These are phyloP conservation scores for Streptanthus diversifolius DNA, from an alignment of 345 rosid species.

Conservation along the genomic window DNA sequence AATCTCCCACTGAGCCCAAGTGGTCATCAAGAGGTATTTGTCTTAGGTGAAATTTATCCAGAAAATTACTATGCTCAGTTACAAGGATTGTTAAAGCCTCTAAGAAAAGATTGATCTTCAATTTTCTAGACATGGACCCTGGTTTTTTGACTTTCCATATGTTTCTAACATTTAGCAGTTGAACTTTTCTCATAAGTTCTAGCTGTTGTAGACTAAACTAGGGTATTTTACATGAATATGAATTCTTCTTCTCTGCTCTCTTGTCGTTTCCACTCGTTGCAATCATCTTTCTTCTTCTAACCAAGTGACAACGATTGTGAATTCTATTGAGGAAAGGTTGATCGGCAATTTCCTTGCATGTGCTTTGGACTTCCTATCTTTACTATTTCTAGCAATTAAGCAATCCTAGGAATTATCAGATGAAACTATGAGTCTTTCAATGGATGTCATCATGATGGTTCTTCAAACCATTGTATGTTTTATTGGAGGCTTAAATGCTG, in stretches of 20 bases:
- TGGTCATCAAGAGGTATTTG: constrained; percentile 81
- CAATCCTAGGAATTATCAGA: not conserved
- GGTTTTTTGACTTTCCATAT: not conserved
- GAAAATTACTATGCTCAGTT: not conserved
- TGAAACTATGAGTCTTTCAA: not conserved
- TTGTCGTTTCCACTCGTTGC: not conserved
- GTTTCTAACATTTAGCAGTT: not conserved
- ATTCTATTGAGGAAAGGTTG: not conserved
- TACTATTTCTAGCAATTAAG: not conserved
- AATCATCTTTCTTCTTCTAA: not conserved
- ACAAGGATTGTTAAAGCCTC: not conserved
- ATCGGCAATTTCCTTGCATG: not conserved
- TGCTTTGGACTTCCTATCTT: not conserved
- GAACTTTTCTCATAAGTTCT: not conserved
- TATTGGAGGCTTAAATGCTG: not conserved
- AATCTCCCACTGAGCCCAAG: constrained; percentile 91
- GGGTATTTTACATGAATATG: not conserved
- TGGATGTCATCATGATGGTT: not conserved
- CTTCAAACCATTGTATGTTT: not conserved
- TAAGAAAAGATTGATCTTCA: not conserved
- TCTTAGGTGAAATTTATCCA: not conserved
- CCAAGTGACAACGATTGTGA: not conserved
- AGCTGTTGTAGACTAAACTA: not conserved
- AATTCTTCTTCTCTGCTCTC: not conserved
- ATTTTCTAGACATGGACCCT: not conserved